phyloP scores from a whole-genome alignment of 2,329 filamentous ascomycete species.

The Botryosphaeria dothidea region DNA sequence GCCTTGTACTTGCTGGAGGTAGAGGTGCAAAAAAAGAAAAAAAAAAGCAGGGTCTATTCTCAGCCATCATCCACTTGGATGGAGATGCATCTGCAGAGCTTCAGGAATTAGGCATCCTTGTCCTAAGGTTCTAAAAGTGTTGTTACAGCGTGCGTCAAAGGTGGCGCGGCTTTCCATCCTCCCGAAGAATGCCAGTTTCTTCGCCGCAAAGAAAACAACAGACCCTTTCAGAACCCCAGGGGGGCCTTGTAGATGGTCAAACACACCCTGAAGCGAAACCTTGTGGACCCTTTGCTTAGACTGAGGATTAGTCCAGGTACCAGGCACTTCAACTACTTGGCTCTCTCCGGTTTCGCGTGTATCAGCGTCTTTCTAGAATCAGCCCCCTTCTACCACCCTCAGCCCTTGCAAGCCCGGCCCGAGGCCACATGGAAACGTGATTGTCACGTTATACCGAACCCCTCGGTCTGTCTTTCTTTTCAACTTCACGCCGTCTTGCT shows the following conservation, averaged over 20 bases:
- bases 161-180: neutral
- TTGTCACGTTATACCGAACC: neutral
- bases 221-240: neutral
- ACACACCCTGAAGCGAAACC: no score
- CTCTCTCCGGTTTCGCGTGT: no score
- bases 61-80: neutral
- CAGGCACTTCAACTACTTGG: no score
- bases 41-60: no score
- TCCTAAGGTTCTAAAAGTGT: neutral
- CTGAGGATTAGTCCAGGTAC: neutral
- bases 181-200: neutral
- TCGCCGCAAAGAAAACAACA: no score
- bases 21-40: no score
- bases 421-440: neutral
- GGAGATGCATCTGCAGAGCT: neutral
- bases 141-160: neutral
- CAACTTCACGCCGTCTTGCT: neutral
- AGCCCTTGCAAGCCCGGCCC: neutral
- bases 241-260: no score
- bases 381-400: neutral
- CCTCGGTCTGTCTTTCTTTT: neutral
- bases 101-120: neutral
- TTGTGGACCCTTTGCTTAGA: neutral
- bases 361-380: neutral
- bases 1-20: no score